phyloP scores from a whole-genome alignment of 2,329 filamentous ascomycete genomes.

The Fusarium kyushuense region DNA sequence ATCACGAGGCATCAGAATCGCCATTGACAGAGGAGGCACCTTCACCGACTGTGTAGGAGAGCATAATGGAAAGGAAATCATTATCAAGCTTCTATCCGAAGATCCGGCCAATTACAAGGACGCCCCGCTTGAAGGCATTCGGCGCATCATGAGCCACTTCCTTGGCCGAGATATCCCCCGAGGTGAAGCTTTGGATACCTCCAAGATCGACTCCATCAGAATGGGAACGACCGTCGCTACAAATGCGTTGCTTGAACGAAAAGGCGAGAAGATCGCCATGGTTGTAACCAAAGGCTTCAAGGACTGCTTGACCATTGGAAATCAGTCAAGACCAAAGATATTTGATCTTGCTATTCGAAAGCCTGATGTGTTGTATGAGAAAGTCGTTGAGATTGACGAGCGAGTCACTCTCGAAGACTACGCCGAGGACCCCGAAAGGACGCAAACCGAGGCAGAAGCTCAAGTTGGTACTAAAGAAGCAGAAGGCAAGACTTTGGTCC shows the following conservation, averaged over 20 bases:
- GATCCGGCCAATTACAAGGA: conserved; percentile 92
- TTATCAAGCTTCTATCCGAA: conserved; percentile 90
- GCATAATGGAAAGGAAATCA: conserved; percentile 79
- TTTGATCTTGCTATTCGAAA: conserved; percentile 91
- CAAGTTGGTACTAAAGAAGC: conserved; percentile 62
- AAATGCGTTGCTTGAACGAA: conserved; percentile 89
- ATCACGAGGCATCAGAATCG: conserved; percentile 76
- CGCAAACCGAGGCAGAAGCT: conserved; percentile 65
- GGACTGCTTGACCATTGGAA: conserved; percentile 89
- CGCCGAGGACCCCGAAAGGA: conserved; percentile 82
- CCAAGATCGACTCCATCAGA: conserved; percentile 87
- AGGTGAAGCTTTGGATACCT: conserved; percentile 83
- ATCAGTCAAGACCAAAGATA: conserved; percentile 89
- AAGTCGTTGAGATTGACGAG: conserved; percentile 90
- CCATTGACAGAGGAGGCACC: conserved; percentile 85
- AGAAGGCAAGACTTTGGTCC: conserved; percentile 70
- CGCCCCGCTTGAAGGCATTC: conserved; percentile 90
- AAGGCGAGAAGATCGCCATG: conserved; percentile 89
- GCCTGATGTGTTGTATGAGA: conserved; percentile 87
- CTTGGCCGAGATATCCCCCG: conserved; percentile 80
- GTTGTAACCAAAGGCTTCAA: conserved; percentile 89
- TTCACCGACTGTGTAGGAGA: conserved; percentile 95
- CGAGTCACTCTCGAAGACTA: conserved; percentile 92
- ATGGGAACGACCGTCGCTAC: conserved; percentile 98
- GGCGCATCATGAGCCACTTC: conserved; percentile 85